Evolutionary conservation across 495 filamentous ascomycete species (phyloP).

Genomic region (Penicillium canescens): DNA sequence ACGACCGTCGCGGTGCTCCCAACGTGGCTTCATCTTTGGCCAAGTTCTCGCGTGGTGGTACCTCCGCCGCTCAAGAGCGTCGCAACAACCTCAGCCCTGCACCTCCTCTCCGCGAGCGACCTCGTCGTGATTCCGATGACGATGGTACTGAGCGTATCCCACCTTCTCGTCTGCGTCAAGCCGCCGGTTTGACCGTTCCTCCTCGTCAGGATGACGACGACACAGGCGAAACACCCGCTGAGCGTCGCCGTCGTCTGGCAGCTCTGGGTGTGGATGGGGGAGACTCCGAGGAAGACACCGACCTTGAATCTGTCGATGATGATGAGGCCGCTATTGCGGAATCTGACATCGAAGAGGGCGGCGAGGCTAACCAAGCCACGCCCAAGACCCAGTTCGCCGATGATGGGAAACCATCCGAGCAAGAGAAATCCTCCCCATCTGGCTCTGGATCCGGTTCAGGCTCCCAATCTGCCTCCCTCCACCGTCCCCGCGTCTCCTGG

Average conservation of each 20-base stretch:
- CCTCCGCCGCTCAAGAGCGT: constrained; percentile 50
- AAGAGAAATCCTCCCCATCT: constrained; percentile 16
- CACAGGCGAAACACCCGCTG: constrained; percentile 75
- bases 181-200: constrained; percentile 32
- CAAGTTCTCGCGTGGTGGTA: constrained; percentile 34
- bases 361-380: constrained; percentile 16
- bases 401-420: constrained; percentile 21
- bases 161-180: constrained; percentile 40
- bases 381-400: constrained; percentile 39
- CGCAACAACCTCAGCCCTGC: constrained; percentile 40
- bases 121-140: constrained; percentile 55
- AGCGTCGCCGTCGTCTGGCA: constrained; percentile 78
- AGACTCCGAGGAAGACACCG: constrained; percentile 57
- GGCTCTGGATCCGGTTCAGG: constrained; percentile 16
- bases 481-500: constrained; percentile 28
- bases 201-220: constrained; percentile 40
- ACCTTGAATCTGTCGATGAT: constrained; percentile 3
- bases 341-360: constrained; percentile 34
- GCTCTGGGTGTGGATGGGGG: constrained; percentile 70
- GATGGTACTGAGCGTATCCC: constrained; percentile 58
- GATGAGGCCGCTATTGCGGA: constrained; percentile 16
- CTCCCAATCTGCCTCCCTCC: constrained; percentile 10
- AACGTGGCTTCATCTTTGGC: constrained; percentile 48
- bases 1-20: constrained; percentile 32
- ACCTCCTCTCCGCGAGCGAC: constrained; percentile 26